Percentiles rank a stretch among this genome's conserved stretches.
Conservation (phyloP, 2,329 filamentous ascomycete genomes). For the Septoria petroselini region DNA sequence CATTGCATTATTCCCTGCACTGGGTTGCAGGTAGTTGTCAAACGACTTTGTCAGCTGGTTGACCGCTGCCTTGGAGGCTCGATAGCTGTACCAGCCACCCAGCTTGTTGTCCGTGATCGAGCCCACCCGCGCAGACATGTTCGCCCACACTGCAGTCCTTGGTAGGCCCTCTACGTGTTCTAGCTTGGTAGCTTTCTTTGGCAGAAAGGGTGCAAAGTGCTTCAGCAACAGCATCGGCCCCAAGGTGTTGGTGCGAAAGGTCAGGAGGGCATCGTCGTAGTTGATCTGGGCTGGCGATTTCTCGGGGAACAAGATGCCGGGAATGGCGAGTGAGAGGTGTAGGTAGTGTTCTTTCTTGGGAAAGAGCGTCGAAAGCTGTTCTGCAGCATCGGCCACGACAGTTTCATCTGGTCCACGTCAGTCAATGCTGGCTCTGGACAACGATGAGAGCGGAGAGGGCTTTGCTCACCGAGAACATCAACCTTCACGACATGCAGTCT, state of each 20-base stretch:
- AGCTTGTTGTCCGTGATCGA: conserved; percentile 67
- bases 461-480: conserved; percentile 54
- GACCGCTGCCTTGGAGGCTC: conserved; percentile 71
- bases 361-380: conserved; percentile 37
- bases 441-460: not conserved
- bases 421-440: not conserved
- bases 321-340: conserved; percentile 65
- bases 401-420: conserved; percentile 53
- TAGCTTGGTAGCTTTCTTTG: conserved; percentile 52
- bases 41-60: conserved; percentile 69
- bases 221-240: conserved; percentile 75
- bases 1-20: conserved; percentile 61
- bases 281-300: conserved; percentile 66
- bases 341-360: conserved; percentile 54
- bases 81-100: conserved; percentile 81
- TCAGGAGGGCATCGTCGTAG: conserved; percentile 59
- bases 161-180: conserved; percentile 40
- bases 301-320: conserved; percentile 71
- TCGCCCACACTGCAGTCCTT: conserved; percentile 61
- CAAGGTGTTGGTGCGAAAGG: conserved; percentile 69
- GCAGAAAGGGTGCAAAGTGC: conserved; percentile 68
- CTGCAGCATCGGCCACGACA: conserved; percentile 57
- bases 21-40: conserved; percentile 61
- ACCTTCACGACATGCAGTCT: conserved; percentile 53
- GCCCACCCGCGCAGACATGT: conserved; percentile 75